Base-by-base conservation (phyloP, 2,329 filamentous ascomycete genomes). In the Eutypa lata region DNA sequence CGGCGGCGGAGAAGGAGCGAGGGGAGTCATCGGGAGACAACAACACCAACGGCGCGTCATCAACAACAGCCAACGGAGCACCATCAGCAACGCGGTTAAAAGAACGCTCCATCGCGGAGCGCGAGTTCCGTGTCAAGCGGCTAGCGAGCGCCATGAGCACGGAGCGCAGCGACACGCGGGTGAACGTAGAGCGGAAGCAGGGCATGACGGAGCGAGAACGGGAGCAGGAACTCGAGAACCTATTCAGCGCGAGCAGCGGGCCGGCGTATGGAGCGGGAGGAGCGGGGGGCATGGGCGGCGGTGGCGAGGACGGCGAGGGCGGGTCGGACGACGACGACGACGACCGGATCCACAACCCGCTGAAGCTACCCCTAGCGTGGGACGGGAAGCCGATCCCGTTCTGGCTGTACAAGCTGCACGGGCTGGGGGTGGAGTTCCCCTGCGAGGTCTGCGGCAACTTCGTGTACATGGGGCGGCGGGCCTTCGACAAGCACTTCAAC, bases 381-480 rank as follows among this genome's bases (percentile, higher is more conserved):
- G 94, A 99, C 61, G 94, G 95, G 62, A 99, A 99, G 68, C 94
- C 95, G 0, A 99, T 99, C 63, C 94, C 95, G 0, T 99, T 94
- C 77, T 99, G 94, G 94, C 81, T 99, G 16, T 99, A 97, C 79
- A 94, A 97, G 62, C 80, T 99, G 16, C 94, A 99, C 67, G 94
- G 94, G 1, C 77, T 99, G 24, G 94, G 94, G 8, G 91, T 96
- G 13, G 94, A 99, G 64, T 96, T 97, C 61, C 81, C 89, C 0
- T 99, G 94, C 76, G 93, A 99, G 69, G 90, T 99, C 52, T 99
- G 94, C 67, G 94, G 94, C 52, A 97, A 97, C 72, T 97, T 91
- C 66, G 91, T 97, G n/a, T 97, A 97, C 76, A 97, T 96, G 89
- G 94, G 94, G 16, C 83, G 94, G 22, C 84, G 94, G 48, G 92